Evolutionary conservation across 176 grass and related monocot species (phyloP), one percentile per base, ranked within the genome.

Genomic region (Sorghum bicolor): DNA sequence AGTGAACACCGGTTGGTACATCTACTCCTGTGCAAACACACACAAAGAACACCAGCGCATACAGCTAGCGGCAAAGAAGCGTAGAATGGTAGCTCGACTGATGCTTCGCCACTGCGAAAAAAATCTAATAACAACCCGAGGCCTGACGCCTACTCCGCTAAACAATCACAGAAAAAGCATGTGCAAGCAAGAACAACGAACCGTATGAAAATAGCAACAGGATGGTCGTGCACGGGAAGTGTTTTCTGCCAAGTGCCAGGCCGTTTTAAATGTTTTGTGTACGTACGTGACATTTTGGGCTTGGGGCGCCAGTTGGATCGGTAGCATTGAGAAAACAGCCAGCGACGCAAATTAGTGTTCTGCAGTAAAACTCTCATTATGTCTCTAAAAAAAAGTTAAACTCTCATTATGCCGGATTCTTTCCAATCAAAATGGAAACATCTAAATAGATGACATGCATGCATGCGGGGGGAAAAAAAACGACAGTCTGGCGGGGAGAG

Each of bases 121-220:
- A n/a, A 19, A 62, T 32, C 37, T 11, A 57, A 19, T 20, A 15
- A 86, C n/a, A n/a, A 80, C 40, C 29, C 8, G 10, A 45, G 33
- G 10, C 60, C 6, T 45, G 70, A 4, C 79, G 38, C 29, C 63
- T 70, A 82, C 79, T 77, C 6, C 47, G 75, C 74, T 19, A 19
- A 50, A 53, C 11, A 53, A 80, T 44, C 80, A n/a, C 34, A 62
- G 29, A 76, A 60, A 62, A 60, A 62, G 30, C 29, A 82, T 26
- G 36, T 64, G 55, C 7, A 61, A 37, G 62, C 16, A 52, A 76
- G 60, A 57, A 57, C 20, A 57, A 9, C 2, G 70, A 50, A 5
- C 15, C 3, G 29, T 25, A 40, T 33, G 58, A n/a, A 37, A 62
- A 25, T 64, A 72, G 84, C 33, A 41, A 39, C 34, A 17, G 34